Conservation (phyloP, 345 rosid species). For the Salix arbutifolia region DNA sequence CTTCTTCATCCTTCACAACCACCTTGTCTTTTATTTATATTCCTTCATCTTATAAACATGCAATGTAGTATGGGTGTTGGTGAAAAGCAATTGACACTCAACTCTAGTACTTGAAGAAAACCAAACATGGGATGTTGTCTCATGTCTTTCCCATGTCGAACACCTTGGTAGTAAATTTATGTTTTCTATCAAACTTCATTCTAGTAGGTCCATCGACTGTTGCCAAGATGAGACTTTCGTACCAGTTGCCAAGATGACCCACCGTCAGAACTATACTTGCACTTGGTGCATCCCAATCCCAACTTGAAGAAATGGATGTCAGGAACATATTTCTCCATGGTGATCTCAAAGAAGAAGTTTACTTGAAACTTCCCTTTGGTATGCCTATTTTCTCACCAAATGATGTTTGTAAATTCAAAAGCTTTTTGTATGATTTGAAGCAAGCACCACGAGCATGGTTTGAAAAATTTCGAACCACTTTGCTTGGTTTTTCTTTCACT, state of each 20-base stretch:
- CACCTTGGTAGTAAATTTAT: background rate
- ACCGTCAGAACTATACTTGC: background rate
- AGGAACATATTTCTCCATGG: too few species aligned
- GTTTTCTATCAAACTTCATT: background rate
- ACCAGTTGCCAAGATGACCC: background rate
- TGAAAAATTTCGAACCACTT: background rate
- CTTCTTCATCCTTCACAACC: background rate
- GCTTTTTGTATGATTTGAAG: background rate
- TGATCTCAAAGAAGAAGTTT: background rate
- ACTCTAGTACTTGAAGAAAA: background rate
- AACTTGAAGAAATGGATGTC: background rate
- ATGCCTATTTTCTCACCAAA: background rate
- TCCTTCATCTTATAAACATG: background rate
- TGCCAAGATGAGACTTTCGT: background rate
- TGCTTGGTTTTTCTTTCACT: background rate
- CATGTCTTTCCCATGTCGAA: background rate
- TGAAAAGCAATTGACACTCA: background rate
- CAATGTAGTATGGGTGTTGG: background rate
- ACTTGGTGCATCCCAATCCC: background rate
- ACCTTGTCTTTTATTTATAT: slow-evolving; percentile 4
- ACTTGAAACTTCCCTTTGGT: background rate
- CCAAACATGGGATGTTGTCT: background rate
- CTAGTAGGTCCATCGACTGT: background rate
- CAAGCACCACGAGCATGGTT: background rate
- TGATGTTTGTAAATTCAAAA: too few species aligned